Conservation (phyloP, 2,329 filamentous ascomycete genomes). For the Hirsutella thompsonii region DNA sequence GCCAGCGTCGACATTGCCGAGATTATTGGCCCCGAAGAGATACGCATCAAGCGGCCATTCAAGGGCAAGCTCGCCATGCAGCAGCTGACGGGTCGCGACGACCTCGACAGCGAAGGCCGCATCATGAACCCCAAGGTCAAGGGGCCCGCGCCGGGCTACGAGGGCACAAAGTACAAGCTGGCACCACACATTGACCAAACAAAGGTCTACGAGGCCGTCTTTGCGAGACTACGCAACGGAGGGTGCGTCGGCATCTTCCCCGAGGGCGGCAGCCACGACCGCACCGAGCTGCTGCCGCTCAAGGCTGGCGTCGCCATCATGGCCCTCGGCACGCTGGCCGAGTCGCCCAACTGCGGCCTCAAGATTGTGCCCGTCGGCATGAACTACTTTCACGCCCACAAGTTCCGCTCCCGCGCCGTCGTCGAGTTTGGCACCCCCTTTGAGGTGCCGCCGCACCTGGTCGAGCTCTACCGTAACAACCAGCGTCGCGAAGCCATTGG, state of each 20-base stretch:
- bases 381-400: slow-evolving; percentile 99
- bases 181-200: slow-evolving; percentile 92
- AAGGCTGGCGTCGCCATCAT: slow-evolving; percentile 98
- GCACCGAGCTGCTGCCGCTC: slow-evolving; percentile 78
- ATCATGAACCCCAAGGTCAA: slow-evolving; percentile 42
- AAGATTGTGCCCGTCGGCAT: slow-evolving; percentile 96
- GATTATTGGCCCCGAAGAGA: slow-evolving; percentile 66
- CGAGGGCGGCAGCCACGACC: slow-evolving; percentile 91
- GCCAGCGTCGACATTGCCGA: slow-evolving; percentile 76
- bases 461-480: slow-evolving; percentile 73
- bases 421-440: slow-evolving; percentile 89
- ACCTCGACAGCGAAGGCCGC: slow-evolving; percentile 54
- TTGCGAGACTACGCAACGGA: slow-evolving; percentile 65
- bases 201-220: slow-evolving; percentile 86
- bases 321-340: slow-evolving; percentile 80
- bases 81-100: slow-evolving; percentile 71
- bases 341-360: slow-evolving; percentile 74
- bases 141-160: slow-evolving; percentile 47
- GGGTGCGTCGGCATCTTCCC: slow-evolving; percentile 96
- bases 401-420: slow-evolving; percentile 90
- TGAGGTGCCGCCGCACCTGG: slow-evolving; percentile 69
- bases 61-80: slow-evolving; percentile 60
- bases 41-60: slow-evolving; percentile 79
- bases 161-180: slow-evolving; percentile 73
- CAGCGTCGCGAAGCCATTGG: slow-evolving; percentile 80